Base-by-base conservation (phyloP, 78 protist genomes). In the Neovahlkampfia damariscottae region DNA sequence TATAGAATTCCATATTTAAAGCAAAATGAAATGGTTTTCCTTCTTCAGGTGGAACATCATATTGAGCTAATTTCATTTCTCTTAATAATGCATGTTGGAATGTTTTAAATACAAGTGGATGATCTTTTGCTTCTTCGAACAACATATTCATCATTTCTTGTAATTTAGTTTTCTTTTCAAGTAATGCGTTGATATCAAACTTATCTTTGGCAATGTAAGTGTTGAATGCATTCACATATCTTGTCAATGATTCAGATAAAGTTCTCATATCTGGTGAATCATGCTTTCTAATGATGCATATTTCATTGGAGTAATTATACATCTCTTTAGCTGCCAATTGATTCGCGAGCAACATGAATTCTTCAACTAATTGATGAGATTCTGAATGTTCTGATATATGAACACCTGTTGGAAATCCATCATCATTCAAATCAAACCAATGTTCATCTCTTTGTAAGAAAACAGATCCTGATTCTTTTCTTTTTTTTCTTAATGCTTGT, bases 321-420 rank as follows among this genome's bases (percentile, higher is more conserved):
- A 69, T 10, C 72, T 19, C 19, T 19, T 28, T 19, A 19, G 72
- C 72, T 30, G 19, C 72, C 10, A 69, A 19, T 69, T 69, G 67
- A 19, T 69, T 69, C 68, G 72, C 72, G 68, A 19, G 19, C 72
- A 69, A 19, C 72, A 69, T 69, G 72, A 30, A 69, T 19, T 69
- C 72, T 69, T 69, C 72, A 19, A 69, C 72, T 19, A 69, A 19
- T 19, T 19, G 19, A 19, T 69, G 19, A 10, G 72, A 19, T 69
- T 69, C 72, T n/a, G 19, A 31, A n/a, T 19, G 19, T 19, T 30
- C 72, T 19, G 19, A 19, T 19, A 30, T 19, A 69, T n/a, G 68
- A 19, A 69, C 19, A 19, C 19, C 72, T 19, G 29, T 19, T 19
- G 72, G 72, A 69, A 31, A 50, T 50, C 62, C 62, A 19, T 19